Conservation (phyloP, 257 asterid species). For the Scutellaria baicalensis region DNA sequence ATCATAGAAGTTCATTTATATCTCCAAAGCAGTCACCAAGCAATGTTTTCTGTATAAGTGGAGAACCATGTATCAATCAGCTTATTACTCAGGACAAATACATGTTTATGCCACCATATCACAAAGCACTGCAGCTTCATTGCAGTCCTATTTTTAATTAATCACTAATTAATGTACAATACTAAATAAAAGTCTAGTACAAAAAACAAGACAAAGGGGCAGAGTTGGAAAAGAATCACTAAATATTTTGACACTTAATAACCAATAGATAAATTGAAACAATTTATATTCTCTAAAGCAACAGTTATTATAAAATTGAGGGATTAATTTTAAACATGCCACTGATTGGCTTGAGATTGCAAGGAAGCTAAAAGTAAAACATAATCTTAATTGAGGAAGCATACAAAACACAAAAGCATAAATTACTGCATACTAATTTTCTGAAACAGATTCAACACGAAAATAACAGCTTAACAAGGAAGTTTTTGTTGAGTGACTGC, state of each 20-base stretch:
- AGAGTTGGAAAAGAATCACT: too few relatives aligned
- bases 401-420: background rate
- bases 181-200: background rate
- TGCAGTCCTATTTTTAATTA: background rate
- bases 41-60: background rate
- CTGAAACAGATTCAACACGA: background rate
- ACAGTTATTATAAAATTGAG: too few relatives aligned
- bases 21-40: slow-evolving; percentile 4
- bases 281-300: too few relatives aligned
- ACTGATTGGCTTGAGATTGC: background rate
- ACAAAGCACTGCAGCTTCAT: background rate
- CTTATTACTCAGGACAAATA: background rate
- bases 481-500: background rate
- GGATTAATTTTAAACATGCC: background rate
- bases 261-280: too few relatives aligned
- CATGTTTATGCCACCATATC: background rate
- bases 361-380: background rate
- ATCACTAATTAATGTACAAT: background rate
- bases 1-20: background rate
- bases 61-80: background rate
- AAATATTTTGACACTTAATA: too few relatives aligned
- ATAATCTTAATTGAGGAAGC: background rate
- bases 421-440: background rate
- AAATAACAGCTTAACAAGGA: background rate
- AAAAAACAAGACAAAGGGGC: too few relatives aligned